A percentile compares a stretch with the other conserved stretches of the same genome.
Conservation (phyloP, 768 basidiomycete species). For the Lyophyllum decastes region DNA sequence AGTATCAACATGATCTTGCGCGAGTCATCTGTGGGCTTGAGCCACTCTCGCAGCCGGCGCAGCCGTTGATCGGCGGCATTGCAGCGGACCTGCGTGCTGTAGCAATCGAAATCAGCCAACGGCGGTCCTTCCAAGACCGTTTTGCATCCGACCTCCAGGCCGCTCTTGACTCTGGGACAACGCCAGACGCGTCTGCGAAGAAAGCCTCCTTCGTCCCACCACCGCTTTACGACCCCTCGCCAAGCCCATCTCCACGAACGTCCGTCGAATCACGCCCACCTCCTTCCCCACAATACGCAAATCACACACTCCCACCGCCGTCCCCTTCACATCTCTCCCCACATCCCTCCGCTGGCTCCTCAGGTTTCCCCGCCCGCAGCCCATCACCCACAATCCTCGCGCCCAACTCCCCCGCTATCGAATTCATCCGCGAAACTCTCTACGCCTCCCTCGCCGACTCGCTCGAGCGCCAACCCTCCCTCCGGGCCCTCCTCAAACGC, state of each 20-base stretch:
- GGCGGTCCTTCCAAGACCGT: slow-evolving; percentile 81
- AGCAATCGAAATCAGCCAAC: slow-evolving; percentile 84
- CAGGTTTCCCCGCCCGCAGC: slow-evolving; percentile 26
- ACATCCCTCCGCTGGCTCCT: slow-evolving; percentile 20
- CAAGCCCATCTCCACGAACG: slow-evolving; percentile 20
- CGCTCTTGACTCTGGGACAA: slow-evolving; percentile 66
- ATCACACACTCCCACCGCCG: slow-evolving; percentile 22
- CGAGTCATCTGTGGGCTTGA: slow-evolving; percentile 72
- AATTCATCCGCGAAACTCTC: slow-evolving; percentile 83
- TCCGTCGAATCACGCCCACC: slow-evolving; percentile 12
- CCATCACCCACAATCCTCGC: slow-evolving; percentile 42
- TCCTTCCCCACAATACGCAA: slow-evolving; percentile 17
- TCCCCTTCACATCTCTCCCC: slow-evolving; percentile 27
- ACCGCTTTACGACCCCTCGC: slow-evolving; percentile 55
- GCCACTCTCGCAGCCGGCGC: slow-evolving; percentile 42
- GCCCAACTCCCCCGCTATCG: slow-evolving; percentile 62
- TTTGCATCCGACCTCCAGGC: slow-evolving; percentile 77
- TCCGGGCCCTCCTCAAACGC: slow-evolving; percentile 54
- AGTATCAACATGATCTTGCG: slow-evolving; percentile 80
- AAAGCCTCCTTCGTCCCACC: slow-evolving; percentile 73
- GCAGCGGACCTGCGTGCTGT: slow-evolving; percentile 84
- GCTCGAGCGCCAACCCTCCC: slow-evolving; percentile 53
- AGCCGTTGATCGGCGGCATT: slow-evolving; percentile 53
- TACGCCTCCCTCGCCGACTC: slow-evolving; percentile 80
- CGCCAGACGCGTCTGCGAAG: slow-evolving; percentile 31